Conservation (phyloP, 371 early-diverging fungal species). For the Apophysomyces elegans region DNA sequence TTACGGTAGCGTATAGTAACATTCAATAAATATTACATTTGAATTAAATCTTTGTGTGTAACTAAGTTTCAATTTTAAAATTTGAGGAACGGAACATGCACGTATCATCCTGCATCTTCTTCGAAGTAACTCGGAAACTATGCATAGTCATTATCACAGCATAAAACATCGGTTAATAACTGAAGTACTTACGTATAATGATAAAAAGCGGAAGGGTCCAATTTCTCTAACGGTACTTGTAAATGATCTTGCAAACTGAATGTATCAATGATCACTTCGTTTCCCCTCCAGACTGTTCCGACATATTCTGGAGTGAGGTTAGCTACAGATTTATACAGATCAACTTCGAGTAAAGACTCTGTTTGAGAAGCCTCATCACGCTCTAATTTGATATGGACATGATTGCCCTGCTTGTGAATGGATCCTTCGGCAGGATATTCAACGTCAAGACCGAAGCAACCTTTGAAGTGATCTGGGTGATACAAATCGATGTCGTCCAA, state of each 20-base stretch:
- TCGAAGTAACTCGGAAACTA: constrained; percentile 14
- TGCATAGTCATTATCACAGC: neutral
- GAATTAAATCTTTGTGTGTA: no score
- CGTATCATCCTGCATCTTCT: constrained; percentile 10
- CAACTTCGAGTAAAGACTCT: constrained; percentile 25
- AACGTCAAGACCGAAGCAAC: constrained; percentile 36
- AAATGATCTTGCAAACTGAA: constrained; percentile 12
- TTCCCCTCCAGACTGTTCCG: neutral
- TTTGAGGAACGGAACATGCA: no score
- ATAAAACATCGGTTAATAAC: no score
- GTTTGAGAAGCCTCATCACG: constrained; percentile 38
- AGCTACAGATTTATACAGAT: constrained; percentile 22
- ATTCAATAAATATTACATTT: no score
- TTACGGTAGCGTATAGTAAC: no score
- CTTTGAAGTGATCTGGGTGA: constrained; percentile 25
- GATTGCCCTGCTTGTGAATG: constrained; percentile 14
- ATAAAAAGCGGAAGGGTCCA: constrained; percentile 30
- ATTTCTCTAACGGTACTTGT: neutral
- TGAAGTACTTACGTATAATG: constrained; percentile 28
- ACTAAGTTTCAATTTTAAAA: no score
- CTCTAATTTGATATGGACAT: constrained; percentile 16
- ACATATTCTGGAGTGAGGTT: neutral
- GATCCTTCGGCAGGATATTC: constrained; percentile 22
- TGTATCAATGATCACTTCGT: no score
- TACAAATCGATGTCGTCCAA: constrained; percentile 24